A percentile compares a stretch with the other conserved stretches of the same genome.
Conservation (phyloP, 768 basidiomycete genomes). For the Mycena pura region DNA sequence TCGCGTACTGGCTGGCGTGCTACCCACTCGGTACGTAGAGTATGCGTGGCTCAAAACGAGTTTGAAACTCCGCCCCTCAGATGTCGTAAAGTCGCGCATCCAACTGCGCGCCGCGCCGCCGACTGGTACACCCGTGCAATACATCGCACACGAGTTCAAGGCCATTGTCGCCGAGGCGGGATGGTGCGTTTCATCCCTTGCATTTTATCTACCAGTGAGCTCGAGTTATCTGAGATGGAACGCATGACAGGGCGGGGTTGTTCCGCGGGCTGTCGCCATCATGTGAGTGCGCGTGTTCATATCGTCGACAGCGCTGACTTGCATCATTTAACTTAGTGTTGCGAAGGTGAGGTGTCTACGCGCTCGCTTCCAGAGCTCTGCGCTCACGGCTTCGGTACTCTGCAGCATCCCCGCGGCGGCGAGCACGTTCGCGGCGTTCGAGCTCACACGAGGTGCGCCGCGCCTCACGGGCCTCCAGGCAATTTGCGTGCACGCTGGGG, state of each 20-base stretch:
- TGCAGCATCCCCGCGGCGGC: constrained; percentile 88
- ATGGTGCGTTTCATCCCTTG: constrained; percentile 52
- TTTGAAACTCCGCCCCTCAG: constrained; percentile 42
- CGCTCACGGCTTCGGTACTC: background rate
- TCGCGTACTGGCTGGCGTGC: constrained; percentile 93
- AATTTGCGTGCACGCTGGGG: background rate
- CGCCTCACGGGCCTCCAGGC: background rate
- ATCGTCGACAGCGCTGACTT: background rate
- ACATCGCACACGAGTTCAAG: constrained; percentile 76
- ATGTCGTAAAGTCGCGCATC: constrained; percentile 91
- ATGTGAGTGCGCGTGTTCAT: constrained; percentile 50
- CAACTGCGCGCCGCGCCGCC: constrained; percentile 83
- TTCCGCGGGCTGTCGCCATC: constrained; percentile 81
- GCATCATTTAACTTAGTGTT: constrained; percentile 50
- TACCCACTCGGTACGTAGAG: constrained; percentile 76
- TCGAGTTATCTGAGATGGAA: background rate
- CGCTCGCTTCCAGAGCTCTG: background rate
- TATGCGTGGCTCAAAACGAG: background rate
- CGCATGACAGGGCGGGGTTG: constrained; percentile 57
- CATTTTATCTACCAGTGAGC: background rate
- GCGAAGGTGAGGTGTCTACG: constrained; percentile 54
- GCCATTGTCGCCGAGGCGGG: constrained; percentile 75
- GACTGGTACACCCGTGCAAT: constrained; percentile 71
- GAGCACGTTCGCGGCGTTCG: constrained; percentile 89
- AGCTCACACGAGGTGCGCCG: constrained; percentile 73